Evolutionary conservation across 179 eudicot genomes (phyloP), one percentile per base, ranked within the genome.

Genomic region (Silene noctiflora): DNA sequence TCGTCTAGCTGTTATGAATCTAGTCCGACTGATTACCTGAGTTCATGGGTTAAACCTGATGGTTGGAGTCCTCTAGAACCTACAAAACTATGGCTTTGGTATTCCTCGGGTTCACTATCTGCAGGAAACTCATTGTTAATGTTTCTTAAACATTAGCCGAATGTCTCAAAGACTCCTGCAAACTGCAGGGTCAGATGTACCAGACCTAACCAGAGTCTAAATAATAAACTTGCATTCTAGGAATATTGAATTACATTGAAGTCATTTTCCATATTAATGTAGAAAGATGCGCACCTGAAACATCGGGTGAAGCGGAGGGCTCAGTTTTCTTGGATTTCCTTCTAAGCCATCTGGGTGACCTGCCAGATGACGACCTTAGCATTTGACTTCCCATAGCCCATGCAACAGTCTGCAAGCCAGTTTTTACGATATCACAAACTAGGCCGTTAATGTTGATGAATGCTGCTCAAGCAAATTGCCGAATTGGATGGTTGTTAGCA

Each of bases 361-460:
- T 82, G 67, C 78, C 73, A 2, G 86, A 77, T 46, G 70, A 67
- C 33, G 86, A 79, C 78, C 79, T 76, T 11, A 46, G 67, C 11
- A 82, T 74, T 84, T 86, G 85, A 65, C 73, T 87, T 29, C 84
- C 91, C 96, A 88, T 90, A 24, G 13, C 81, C 81, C 81, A 76
- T 80, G 77, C 80, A 72, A 65, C 53, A 61, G 55, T 13, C 25
- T 68, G 53, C 51, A 80, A 44, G 20, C 46, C 74, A n/a, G 16
- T 13, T 56, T 7, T 16, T 51, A 17, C 3, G 48, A 67, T 1
- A 69, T 13, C 42, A 4, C 1, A 12, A 55, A 4, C 22, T 24
- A 14, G n/a, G 27, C 6, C 29, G 24, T 31, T 59, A 24, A 71
- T 55, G 73, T 6, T 51, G 12, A 25, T 53, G 20, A 61, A 60